A percentile compares a stretch with the other conserved stretches of the same genome.
Conservation (phyloP, 1,284 basidiomycete genomes). For the Malassezia brasiliensis region DNA sequence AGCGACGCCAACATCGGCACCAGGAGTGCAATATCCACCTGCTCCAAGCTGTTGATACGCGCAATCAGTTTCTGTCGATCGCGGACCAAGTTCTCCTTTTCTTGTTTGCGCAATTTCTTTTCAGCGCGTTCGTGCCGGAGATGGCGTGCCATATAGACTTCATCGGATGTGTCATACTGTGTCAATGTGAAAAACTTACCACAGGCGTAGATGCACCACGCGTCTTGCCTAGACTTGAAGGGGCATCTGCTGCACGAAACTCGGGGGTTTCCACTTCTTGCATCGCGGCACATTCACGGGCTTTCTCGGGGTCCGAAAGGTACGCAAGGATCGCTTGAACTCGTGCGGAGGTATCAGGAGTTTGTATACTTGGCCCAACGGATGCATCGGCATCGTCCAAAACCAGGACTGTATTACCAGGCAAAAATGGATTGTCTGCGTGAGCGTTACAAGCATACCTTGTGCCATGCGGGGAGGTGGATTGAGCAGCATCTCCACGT, state of each 20-base stretch:
- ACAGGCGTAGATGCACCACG: constrained; percentile 5
- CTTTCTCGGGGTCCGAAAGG: constrained; percentile 15
- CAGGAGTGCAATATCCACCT: constrained; percentile 7
- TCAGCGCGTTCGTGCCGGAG: constrained; percentile 9
- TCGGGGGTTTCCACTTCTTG: constrained; percentile 13
- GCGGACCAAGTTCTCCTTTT: constrained; percentile 13
- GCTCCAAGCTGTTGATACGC: constrained; percentile 2
- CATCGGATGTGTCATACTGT: constrained; percentile 12
- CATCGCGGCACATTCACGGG: constrained; percentile 7
- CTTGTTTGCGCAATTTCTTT: constrained; percentile 14
- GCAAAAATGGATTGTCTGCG: constrained; percentile 4
- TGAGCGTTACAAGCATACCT: neutral
- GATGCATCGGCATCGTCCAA: neutral
- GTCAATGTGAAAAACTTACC: neutral
- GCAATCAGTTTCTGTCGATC: constrained; percentile 4
- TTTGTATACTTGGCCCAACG: too few species aligned
- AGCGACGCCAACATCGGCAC: constrained; percentile 9
- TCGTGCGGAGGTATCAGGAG: neutral
- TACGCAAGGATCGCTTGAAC: constrained; percentile 10
- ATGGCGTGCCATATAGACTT: constrained; percentile 5
- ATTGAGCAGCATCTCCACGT: constrained; percentile 11
- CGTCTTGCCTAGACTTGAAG: constrained; percentile 3
- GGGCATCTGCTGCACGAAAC: constrained; percentile 2
- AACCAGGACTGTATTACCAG: constrained; percentile 3
- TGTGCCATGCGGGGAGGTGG: neutral